Conservation (phyloP, 352 stramenopile species). For the Hyaloperonospora arabidopsidis region DNA sequence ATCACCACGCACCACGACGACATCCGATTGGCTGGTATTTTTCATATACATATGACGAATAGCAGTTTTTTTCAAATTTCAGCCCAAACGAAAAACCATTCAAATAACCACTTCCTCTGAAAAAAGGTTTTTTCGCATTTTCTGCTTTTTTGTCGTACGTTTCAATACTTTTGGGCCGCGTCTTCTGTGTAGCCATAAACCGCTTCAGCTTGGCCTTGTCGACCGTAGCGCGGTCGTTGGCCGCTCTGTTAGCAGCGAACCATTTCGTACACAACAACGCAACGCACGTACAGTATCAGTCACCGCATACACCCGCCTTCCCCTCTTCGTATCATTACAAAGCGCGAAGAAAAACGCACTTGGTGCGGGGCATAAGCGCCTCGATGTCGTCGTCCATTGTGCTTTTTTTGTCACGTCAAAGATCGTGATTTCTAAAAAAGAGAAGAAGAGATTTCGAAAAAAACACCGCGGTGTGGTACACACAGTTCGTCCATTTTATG, state of each 20-base stretch:
- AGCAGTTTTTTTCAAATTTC: neutral
- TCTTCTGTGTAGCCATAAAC: constrained; percentile 51
- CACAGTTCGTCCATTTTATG: neutral
- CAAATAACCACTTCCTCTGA: no score
- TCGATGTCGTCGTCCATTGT: constrained; percentile 42
- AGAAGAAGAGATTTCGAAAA: no score
- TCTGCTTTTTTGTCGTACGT: constrained; percentile 14
- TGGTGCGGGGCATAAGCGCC: constrained; percentile 64
- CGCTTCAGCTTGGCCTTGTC: constrained; percentile 45
- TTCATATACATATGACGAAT: neutral
- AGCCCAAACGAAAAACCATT: no score
- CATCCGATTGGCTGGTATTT: constrained; percentile 34
- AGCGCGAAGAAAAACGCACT: constrained; percentile 24
- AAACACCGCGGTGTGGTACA: no score
- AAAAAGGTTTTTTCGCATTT: no score
- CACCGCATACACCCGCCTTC: neutral
- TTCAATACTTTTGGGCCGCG: constrained; percentile 21
- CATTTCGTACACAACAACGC: constrained; percentile 3
- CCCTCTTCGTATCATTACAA: neutral
- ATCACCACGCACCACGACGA: constrained; percentile 44
- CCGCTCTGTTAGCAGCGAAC: constrained; percentile 22
- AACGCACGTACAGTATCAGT: constrained; percentile 10
- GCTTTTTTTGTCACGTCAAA: no score
- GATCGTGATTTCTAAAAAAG: no score
- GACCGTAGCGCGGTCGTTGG: constrained; percentile 38